Evolutionary conservation across 768 basidiomycete genomes (phyloP).

Genomic region (Mycena maculata): DNA sequence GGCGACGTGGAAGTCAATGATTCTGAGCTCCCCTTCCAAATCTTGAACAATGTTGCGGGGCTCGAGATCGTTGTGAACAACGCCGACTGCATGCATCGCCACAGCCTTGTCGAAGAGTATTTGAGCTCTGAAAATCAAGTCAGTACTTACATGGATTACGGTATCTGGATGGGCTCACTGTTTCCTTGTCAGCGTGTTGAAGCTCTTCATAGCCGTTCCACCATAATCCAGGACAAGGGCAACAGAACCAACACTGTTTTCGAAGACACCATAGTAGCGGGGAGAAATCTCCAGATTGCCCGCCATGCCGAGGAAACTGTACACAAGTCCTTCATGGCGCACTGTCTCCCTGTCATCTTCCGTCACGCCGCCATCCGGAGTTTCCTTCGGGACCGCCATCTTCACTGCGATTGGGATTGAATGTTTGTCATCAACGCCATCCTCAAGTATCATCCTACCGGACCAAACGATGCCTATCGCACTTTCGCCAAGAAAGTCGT

Average conservation of each 20-base stretch:
- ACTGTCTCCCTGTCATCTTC: slow-evolving; percentile 1
- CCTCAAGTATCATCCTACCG: slow-evolving; percentile 21
- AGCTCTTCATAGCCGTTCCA: slow-evolving; percentile 10
- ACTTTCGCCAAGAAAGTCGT: neutral
- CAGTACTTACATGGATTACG: neutral
- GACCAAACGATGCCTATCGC: slow-evolving; percentile 21
- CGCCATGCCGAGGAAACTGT: slow-evolving; percentile 14
- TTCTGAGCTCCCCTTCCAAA: slow-evolving; percentile 10
- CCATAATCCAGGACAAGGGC: slow-evolving; percentile 19
- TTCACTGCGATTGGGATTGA: slow-evolving; percentile 11
- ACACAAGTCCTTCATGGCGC: slow-evolving; percentile 10
- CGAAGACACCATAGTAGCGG: slow-evolving; percentile 18
- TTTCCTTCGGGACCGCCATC: slow-evolving; percentile 17
- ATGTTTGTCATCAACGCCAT: neutral
- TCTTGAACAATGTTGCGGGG: slow-evolving; percentile 25
- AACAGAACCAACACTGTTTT: slow-evolving; percentile 11
- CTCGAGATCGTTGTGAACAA: slow-evolving; percentile 19
- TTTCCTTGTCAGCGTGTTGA: neutral
- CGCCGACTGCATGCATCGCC: slow-evolving; percentile 24
- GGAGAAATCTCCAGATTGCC: slow-evolving; percentile 13
- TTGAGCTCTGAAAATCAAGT: neutral
- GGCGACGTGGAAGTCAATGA: slow-evolving; percentile 32
- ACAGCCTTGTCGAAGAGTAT: slow-evolving; percentile 18
- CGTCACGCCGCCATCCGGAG: neutral
- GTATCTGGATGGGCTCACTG: slow-evolving; percentile 7